Evolutionary conservation across 352 stramenopile species (phyloP).

Genomic region (Aphanomyces stellatus): DNA sequence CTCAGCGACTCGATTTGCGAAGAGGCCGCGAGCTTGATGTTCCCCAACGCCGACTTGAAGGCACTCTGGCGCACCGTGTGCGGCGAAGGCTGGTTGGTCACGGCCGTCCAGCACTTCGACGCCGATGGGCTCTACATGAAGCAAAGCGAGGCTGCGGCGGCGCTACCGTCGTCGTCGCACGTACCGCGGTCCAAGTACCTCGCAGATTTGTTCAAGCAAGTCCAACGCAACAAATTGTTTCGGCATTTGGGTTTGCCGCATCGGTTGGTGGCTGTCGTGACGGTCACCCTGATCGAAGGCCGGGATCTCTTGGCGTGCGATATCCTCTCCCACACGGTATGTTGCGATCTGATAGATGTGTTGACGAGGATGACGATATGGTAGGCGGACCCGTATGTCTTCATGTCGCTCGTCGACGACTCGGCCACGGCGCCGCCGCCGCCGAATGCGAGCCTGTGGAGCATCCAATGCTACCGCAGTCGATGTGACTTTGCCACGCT

Average conservation of each 20-base stretch:
- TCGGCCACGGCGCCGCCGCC: slow-evolving; percentile 24
- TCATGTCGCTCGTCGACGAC: slow-evolving; percentile 44
- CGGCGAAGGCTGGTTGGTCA: slow-evolving; percentile 73
- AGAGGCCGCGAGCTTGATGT: slow-evolving; percentile 43
- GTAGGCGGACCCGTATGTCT: slow-evolving; percentile 69
- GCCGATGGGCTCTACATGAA: slow-evolving; percentile 47
- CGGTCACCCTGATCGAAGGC: slow-evolving; percentile 56
- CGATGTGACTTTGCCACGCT: slow-evolving; percentile 38
- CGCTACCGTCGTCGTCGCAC: too few species aligned
- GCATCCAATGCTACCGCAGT: slow-evolving; percentile 65
- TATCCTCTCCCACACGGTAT: slow-evolving; percentile 51
- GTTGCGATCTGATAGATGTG: background rate
- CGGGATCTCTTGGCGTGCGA: slow-evolving; percentile 62
- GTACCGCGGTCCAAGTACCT: background rate
- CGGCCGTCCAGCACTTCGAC: slow-evolving; percentile 68
- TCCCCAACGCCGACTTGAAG: slow-evolving; percentile 37
- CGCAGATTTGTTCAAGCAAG: slow-evolving; percentile 26
- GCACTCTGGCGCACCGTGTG: slow-evolving; percentile 64
- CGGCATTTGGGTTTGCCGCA: slow-evolving; percentile 62
- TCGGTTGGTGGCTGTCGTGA: slow-evolving; percentile 61
- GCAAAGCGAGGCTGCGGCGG: background rate
- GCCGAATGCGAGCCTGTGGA: slow-evolving; percentile 47
- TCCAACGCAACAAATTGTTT: slow-evolving; percentile 73
- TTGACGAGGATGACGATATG: background rate
- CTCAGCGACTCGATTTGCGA: slow-evolving; percentile 58